Conservation (phyloP, 352 stramenopile species). For the Phytopythium litorale region DNA sequence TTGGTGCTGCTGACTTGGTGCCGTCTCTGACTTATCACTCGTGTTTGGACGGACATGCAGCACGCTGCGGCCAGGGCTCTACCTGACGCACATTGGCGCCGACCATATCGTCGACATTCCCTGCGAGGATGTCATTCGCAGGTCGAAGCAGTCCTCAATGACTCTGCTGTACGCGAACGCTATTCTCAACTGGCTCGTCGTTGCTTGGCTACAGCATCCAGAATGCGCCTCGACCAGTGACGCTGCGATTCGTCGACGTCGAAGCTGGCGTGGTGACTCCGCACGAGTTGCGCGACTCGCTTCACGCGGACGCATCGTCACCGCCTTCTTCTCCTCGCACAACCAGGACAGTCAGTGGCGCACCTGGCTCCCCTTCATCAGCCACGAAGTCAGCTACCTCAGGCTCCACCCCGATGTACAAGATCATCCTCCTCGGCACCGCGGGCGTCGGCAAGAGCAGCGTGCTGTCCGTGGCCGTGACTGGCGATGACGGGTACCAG, state of each 20-base stretch:
- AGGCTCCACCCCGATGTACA: conserved; percentile 31
- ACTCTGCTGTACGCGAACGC: background rate
- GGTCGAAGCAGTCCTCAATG: conserved; percentile 10
- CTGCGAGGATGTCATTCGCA: conserved; percentile 67
- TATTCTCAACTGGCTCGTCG: background rate
- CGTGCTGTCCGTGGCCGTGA: conserved; percentile 53
- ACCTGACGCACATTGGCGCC: conserved; percentile 82
- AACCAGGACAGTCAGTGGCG: background rate
- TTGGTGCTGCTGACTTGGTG: too few species aligned
- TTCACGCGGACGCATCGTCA: conserved; percentile 37
- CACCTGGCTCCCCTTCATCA: background rate
- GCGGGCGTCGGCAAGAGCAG: conserved; percentile 80
- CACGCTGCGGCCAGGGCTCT: conserved; percentile 58
- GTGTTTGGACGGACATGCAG: conserved; percentile 14
- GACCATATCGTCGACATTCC: conserved; percentile 51
- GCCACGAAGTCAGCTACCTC: background rate
- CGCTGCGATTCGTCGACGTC: conserved; percentile 69
- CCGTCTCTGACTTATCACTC: background rate
- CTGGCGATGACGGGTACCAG: conserved; percentile 60
- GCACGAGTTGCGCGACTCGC: conserved; percentile 62
- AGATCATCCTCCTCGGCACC: conserved; percentile 77
- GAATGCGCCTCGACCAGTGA: conserved; percentile 47
- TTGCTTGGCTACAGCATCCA: conserved; percentile 31
- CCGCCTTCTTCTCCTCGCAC: conserved; percentile 10
- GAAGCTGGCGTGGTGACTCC: conserved; percentile 73